Percentiles rank a stretch among this genome's conserved stretches.
These are phyloP conservation scores for Coemansia furcata DNA, from an alignment of 192 early-diverging fungal genomes.

Conservation along the genomic window DNA sequence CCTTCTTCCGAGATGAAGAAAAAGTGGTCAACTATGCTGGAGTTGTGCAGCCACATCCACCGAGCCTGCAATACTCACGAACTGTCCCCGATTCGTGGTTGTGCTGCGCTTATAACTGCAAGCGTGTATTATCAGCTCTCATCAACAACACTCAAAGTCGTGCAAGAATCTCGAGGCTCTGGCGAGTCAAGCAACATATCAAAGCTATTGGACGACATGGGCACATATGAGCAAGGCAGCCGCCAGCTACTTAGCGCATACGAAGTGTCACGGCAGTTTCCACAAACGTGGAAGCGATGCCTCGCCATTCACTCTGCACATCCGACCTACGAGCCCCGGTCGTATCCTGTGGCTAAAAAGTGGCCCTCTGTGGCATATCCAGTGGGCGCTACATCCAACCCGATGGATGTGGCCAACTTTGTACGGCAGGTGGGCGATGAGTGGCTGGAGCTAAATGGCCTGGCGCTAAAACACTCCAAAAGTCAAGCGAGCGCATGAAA, in stretches of 20 bases:
- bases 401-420: slow-evolving; percentile 49
- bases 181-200: slow-evolving; percentile 12
- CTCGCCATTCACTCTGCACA: slow-evolving; percentile 1
- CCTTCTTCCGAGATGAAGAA: slow-evolving; percentile 28
- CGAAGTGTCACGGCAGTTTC: slow-evolving; percentile 25
- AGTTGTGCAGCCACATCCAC: slow-evolving; percentile 34
- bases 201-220: slow-evolving; percentile 22
- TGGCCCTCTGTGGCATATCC: slow-evolving; percentile 48
- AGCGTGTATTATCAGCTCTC: slow-evolving; percentile 41
- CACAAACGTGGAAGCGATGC: slow-evolving; percentile 41
- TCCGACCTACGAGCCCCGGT: slow-evolving; percentile 36
- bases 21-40: slow-evolving; percentile 43
- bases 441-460: slow-evolving; percentile 28
- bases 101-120: slow-evolving; percentile 27
- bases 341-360: slow-evolving; percentile 18
- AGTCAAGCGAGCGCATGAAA: not conserved
- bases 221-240: slow-evolving; percentile 14
- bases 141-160: slow-evolving; percentile 12
- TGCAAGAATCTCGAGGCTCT: not conserved
- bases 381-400: slow-evolving; percentile 39
- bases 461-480: slow-evolving; percentile 26
- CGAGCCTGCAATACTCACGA: slow-evolving; percentile 17
- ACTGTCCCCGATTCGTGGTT: slow-evolving; percentile 25
- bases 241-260: slow-evolving; percentile 21
- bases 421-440: slow-evolving; percentile 42